Conservation (phyloP, 2,329 filamentous ascomycete genomes). For the Harringtonia aguacate region DNA sequence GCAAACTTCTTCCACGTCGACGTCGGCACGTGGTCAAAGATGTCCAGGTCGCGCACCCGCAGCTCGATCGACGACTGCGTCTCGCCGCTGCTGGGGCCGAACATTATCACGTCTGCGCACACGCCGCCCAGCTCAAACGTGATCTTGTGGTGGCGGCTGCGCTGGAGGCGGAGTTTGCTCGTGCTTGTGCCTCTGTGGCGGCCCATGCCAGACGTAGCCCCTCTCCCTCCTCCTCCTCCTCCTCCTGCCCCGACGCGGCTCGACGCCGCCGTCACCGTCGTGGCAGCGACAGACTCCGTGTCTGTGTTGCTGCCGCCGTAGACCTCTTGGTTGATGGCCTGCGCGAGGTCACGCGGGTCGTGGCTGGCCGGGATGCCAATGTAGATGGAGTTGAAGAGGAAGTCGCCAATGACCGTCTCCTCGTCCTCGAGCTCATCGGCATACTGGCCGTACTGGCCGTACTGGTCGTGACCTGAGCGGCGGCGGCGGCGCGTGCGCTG, state of each 20-base stretch:
- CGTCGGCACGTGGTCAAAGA: conserved; percentile 88
- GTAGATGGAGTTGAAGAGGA: conserved; percentile 97
- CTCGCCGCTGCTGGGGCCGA: conserved; percentile 65
- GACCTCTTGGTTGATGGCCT: conserved; percentile 78
- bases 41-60: conserved; percentile 70
- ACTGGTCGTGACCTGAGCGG: conserved; percentile 27
- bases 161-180: conserved; percentile 63
- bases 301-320: conserved; percentile 54
- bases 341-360: conserved; percentile 71
- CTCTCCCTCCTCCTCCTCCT: neutral
- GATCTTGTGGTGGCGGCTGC: conserved; percentile 89
- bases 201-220: neutral
- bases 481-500: conserved; percentile 50
- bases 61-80: conserved; percentile 83
- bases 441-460: conserved; percentile 21
- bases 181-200: too few relatives aligned
- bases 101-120: conserved; percentile 70
- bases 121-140: conserved; percentile 86
- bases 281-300: conserved; percentile 64
- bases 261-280: conserved; percentile 49
- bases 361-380: conserved; percentile 82
- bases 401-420: conserved; percentile 83
- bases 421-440: conserved; percentile 64
- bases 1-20: conserved; percentile 98
- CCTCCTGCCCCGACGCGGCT: conserved; percentile 30